Base-by-base conservation (phyloP, 768 basidiomycete species). In the Mycena capillaripes region DNA sequence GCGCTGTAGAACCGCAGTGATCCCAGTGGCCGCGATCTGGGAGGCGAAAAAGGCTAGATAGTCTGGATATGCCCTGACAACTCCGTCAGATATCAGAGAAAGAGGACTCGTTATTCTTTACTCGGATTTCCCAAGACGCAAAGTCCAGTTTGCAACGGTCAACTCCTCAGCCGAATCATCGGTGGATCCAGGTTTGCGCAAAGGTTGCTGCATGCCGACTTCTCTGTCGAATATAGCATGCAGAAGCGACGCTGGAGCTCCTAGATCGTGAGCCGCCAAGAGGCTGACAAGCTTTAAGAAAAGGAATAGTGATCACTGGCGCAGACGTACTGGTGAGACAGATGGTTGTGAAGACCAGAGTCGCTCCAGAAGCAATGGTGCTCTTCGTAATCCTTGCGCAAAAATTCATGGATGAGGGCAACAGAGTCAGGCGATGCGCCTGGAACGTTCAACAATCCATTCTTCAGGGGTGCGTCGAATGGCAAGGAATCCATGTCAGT, bases 361-460 rank as follows among this genome's bases (percentile, higher is more conserved):
- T 40, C 34, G 10, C 16, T 60, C 34, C 14, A 44, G 50, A 65
- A 71, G 25, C 70, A 71, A 21, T 71, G 70, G 64, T 71, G 70
- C 25, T 64, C 61, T 34, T 58, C 36, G 34, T 38, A 63, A 30
- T 71, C 70, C 27, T 53, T 58, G 34, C 29, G 34, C 40, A 71
- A 32, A 6, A 71, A 48, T 10, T 60, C 27, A 23, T 48, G 30
- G 19, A 60, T 4, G 17, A 71, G 8, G 11, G 21, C 36, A 17
- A 58, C 27, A 0, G 69, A 70, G 4, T 17, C 11, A 12, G 62
- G 34, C 8, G 63, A 62, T 16, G 59, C 27, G 4, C 69, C 60
- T 3, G 69, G 60, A 34, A 70, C 16, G 29, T 70, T 57, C 14
- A 71, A 10, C 10, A 71, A 25, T 3, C 62, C 56, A 11, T 42